Evolutionary conservation across 768 basidiomycete species (phyloP).

Genomic region (Boletus bicolor): DNA sequence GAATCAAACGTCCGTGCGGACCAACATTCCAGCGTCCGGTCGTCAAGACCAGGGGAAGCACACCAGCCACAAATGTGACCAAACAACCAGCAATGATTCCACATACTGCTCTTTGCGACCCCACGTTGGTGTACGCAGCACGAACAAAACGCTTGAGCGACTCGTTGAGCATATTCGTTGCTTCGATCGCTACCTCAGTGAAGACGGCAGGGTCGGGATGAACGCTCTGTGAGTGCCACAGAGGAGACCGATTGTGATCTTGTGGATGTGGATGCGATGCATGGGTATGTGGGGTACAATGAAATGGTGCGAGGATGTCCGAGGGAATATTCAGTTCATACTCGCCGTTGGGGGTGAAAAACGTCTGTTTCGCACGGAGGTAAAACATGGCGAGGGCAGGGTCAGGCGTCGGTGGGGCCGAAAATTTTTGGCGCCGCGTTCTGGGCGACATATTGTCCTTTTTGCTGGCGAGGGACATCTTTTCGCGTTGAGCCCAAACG

Average conservation of each 20-base stretch:
- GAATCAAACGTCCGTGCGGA: constrained; percentile 46
- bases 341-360: constrained; percentile 66
- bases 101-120: constrained; percentile 64
- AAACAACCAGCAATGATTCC: constrained; percentile 63
- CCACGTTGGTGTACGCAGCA: constrained; percentile 67
- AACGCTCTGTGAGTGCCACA: constrained; percentile 30
- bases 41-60: constrained; percentile 53
- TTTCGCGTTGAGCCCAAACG: constrained; percentile 37
- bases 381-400: constrained; percentile 72
- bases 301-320: constrained; percentile 59
- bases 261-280: not conserved
- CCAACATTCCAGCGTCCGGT: constrained; percentile 34
- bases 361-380: constrained; percentile 75
- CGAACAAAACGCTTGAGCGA: constrained; percentile 64
- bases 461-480: constrained; percentile 28
- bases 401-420: constrained; percentile 37
- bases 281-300: constrained; percentile 38
- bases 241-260: constrained; percentile 5
- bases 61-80: constrained; percentile 44
- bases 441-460: constrained; percentile 41
- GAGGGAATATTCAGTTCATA: constrained; percentile 74
- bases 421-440: constrained; percentile 31
- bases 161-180: constrained; percentile 55
- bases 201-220: constrained; percentile 70
- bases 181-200: constrained; percentile 54